Conservation (phyloP, 78 protist genomes). For the Dictyostelium citrinum region DNA sequence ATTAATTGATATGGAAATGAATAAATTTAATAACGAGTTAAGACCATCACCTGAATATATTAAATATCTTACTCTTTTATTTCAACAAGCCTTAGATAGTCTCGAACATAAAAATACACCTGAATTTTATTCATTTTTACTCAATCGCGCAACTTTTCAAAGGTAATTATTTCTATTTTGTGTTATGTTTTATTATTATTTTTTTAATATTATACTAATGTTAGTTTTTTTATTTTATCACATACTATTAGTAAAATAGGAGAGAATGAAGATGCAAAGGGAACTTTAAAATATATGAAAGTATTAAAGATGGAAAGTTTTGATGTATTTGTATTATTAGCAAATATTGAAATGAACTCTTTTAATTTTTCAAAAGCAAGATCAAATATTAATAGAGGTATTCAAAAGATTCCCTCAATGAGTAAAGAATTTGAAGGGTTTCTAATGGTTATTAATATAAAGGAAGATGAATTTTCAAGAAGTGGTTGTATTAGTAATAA, state of each 20-base stretch:
- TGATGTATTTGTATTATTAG: background rate
- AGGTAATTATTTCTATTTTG: background rate
- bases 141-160: conserved; percentile 2
- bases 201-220: background rate
- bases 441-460: background rate
- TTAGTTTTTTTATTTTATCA: background rate
- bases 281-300: conserved; percentile 52
- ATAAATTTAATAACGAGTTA: background rate
- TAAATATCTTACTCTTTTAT: background rate
- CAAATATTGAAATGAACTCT: background rate
- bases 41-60: background rate
- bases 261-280: conserved; percentile 40
- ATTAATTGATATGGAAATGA: conserved; percentile 1
- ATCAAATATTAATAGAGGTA: background rate
- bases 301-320: background rate
- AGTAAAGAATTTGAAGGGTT: background rate
- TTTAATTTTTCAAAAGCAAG: conserved; percentile 19
- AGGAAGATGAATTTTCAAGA: background rate
- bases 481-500: background rate
- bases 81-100: background rate
- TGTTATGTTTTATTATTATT: background rate
- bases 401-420: conserved; percentile 13
- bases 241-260: background rate
- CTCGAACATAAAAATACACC: background rate
- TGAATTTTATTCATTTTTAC: background rate